phyloP scores from a whole-genome alignment of 164 flowering plant genomes.

The Brasenia schreberi region DNA sequence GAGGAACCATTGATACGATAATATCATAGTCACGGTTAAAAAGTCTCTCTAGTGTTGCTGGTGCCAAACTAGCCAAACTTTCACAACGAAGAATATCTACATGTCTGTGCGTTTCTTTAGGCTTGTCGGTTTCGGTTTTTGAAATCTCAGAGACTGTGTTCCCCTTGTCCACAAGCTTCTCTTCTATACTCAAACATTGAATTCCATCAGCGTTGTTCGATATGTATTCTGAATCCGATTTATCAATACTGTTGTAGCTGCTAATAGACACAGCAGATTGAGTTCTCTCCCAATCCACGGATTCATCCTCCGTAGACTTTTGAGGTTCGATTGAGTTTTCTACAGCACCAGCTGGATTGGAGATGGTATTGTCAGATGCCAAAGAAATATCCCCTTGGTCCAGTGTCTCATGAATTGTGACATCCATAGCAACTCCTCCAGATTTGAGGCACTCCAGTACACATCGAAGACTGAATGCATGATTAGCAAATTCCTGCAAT shows the following conservation, averaged over 20 bases:
- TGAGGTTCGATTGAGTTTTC: conserved; percentile 13
- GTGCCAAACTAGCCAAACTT: conserved; percentile 83
- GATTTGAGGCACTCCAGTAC: conserved; percentile 73
- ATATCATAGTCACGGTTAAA: conserved; percentile 90
- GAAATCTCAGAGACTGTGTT: conserved; percentile 2
- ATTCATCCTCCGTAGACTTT: conserved; percentile 7
- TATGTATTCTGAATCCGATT: not conserved
- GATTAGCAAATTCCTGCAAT: conserved; percentile 96
- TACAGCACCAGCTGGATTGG: conserved; percentile 7
- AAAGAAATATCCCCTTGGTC: conserved; percentile 22
- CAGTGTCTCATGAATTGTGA: conserved; percentile 22
- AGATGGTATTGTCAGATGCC: conserved; percentile 12
- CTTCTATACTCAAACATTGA: conserved; percentile 19
- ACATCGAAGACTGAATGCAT: conserved; percentile 87
- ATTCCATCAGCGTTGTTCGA: conserved; percentile 13
- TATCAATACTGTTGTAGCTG: not conserved
- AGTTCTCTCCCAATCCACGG: conserved; percentile 10
- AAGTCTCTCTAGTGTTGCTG: conserved; percentile 72
- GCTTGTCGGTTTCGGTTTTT: too few relatives aligned
- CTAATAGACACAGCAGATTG: conserved; percentile 8
- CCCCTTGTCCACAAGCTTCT: conserved; percentile 25
- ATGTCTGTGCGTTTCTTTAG: conserved; percentile 7
- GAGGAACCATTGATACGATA: conserved; percentile 87
- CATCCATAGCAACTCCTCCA: conserved; percentile 49
- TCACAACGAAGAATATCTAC: conserved; percentile 97